These are phyloP conservation scores for Dispira parvispora DNA, from an alignment of 192 early-diverging fungal species.

Conservation along the genomic window DNA sequence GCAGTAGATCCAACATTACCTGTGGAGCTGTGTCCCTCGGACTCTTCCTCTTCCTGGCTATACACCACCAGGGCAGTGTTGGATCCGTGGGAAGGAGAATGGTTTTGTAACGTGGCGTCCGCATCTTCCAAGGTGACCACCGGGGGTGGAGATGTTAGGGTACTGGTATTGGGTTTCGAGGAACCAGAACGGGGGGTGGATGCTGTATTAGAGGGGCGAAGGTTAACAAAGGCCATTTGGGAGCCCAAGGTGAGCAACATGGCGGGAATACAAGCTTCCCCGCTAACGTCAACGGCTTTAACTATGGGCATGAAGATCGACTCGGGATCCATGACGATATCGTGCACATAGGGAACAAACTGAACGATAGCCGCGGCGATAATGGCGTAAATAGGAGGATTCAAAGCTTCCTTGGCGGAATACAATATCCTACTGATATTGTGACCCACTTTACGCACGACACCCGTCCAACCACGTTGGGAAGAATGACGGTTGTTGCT, in stretches of 20 bases:
- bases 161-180: background rate
- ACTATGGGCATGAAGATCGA: conserved; percentile 39
- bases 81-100: background rate
- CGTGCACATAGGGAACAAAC: conserved; percentile 42
- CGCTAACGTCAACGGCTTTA: conserved; percentile 52
- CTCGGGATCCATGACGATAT: conserved; percentile 34
- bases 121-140: too few species aligned
- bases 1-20: background rate
- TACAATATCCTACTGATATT: conserved; percentile 2
- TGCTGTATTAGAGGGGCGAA: background rate
- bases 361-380: conserved; percentile 45
- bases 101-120: background rate
- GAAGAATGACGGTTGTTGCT: too few species aligned
- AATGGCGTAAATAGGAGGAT: conserved; percentile 58
- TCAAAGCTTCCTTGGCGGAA: conserved; percentile 26
- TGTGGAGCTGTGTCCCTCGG: too few species aligned
- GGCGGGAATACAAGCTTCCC: conserved; percentile 59
- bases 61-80: background rate
- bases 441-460: background rate
- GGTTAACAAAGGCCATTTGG: conserved; percentile 24
- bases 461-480: too few species aligned
- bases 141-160: background rate
- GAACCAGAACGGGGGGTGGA: background rate
- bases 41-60: background rate
- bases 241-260: conserved; percentile 61